Evolutionary conservation across 805 yeast species (phyloP), one percentile per base, ranked within the genome.

Genomic region (Ascoidea tarda): DNA sequence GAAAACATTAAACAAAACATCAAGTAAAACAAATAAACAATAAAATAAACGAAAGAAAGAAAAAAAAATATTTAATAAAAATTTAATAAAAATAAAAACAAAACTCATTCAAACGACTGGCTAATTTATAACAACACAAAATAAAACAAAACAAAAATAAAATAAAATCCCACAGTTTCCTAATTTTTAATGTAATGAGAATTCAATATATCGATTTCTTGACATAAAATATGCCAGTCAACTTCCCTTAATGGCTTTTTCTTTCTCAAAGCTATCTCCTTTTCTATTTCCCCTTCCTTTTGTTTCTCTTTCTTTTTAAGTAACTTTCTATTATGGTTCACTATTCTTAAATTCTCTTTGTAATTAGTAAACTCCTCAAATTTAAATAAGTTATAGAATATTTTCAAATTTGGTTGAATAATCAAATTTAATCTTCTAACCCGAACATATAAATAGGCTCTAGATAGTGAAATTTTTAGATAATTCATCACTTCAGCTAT

Each of bases 401-500:
- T 84, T 64, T 91, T 78, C 64, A 91, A 71, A 64, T 89, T 91
- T 12, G 98, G 98, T 66, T 91, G 98, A 57, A 91, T 91, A 45
- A 91, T 88, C 53, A 91, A 90, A 65, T 91, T 91, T 61, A 91
- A 73, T 52, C 98, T 72, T 51, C 97, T 73, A 2, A 89, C 96
- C 47, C 98, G 73, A n/a, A 90, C 97, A 67, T 75, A 88, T 46
- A 90, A 67, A 62, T 91, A 91, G 0, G 98, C 96, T 46, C 83
- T 72, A 1, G 93, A 81, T 32, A 91, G 68, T 47, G 81, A 78
- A 50, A 87, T 70, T n/a, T 77, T 69, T 51, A 85, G 66, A 47
- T 96, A 68, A 58, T 80, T 78, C 96, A 91, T 90, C 38, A 87
- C 95, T 63, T 89, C 97, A 1, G 97, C 96, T 58, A 91, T 91